These are phyloP conservation scores for Stachybotrys chartarum DNA, from an alignment of 2,329 filamentous ascomycete species.

Conservation along the genomic window DNA sequence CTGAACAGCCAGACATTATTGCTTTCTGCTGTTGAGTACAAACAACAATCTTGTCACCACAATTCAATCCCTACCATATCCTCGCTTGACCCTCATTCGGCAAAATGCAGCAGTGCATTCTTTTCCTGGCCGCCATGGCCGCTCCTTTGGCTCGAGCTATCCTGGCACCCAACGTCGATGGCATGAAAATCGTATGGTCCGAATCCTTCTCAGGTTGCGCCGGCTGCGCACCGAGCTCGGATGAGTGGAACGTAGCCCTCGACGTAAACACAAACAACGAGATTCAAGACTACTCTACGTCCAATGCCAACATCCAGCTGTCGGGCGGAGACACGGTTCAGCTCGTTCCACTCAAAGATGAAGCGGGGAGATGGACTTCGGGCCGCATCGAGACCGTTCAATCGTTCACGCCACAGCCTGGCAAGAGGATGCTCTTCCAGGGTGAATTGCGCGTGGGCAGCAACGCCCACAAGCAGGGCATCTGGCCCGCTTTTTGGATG, in stretches of 20 bases:
- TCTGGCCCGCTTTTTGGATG: conserved; percentile 49
- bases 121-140: conserved; percentile 11
- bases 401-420: conserved; percentile 34
- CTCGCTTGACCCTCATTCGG: neutral
- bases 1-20: neutral
- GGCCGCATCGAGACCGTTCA: conserved; percentile 41
- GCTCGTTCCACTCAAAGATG: conserved; percentile 36
- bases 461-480: conserved; percentile 33
- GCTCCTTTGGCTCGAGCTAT: conserved; percentile 24
- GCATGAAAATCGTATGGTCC: conserved; percentile 35
- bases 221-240: conserved; percentile 26
- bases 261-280: conserved; percentile 42
- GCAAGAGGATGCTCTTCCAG: conserved; percentile 34
- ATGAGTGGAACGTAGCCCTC: conserved; percentile 37
- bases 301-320: conserved; percentile 39
- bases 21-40: neutral
- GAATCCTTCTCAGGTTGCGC: conserved; percentile 36
- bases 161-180: conserved; percentile 27
- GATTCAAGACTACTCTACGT: conserved; percentile 37
- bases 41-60: neutral
- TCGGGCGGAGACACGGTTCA: conserved; percentile 44
- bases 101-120: conserved; percentile 17
- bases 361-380: conserved; percentile 37
- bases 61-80: neutral
- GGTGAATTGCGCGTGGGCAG: conserved; percentile 37